Percentiles rank a stretch among this genome's conserved stretches.
Conservation (phyloP, 108 stramenopile species). For the Nitzschia sp. region DNA sequence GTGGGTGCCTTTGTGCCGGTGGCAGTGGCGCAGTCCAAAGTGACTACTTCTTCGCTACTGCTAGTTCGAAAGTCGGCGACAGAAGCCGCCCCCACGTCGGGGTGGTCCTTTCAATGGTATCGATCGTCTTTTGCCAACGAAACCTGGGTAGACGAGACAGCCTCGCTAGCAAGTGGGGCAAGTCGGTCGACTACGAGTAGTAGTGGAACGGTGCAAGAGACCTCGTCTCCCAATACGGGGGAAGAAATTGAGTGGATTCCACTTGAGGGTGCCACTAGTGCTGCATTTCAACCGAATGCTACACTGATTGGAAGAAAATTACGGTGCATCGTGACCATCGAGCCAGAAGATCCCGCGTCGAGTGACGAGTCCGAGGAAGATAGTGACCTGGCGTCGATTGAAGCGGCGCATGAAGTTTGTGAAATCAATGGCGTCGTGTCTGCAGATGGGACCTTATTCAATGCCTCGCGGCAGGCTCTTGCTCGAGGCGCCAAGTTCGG, state of each 20-base stretch:
- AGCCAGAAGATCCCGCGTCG: no score
- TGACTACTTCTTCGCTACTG: slow-evolving; percentile 40
- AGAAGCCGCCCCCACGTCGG: slow-evolving; percentile 15
- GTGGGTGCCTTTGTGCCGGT: slow-evolving; percentile 30
- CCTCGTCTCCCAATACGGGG: not conserved
- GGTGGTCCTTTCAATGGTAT: slow-evolving; percentile 60
- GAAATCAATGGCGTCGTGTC: slow-evolving; percentile 27
- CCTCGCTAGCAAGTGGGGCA: not conserved
- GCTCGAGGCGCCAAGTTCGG: slow-evolving; percentile 50
- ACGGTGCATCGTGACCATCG: slow-evolving; percentile 47
- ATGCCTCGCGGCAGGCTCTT: slow-evolving; percentile 53
- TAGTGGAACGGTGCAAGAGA: not conserved
- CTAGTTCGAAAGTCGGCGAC: slow-evolving; percentile 38
- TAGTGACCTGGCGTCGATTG: slow-evolving; percentile 9
- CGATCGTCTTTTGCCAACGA: slow-evolving; percentile 28
- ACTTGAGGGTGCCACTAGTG: slow-evolving; percentile 50
- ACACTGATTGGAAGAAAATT: slow-evolving; percentile 55
- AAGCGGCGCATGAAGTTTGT: not conserved
- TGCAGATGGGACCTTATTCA: slow-evolving; percentile 51
- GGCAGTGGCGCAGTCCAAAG: not conserved
- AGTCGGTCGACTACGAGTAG: not conserved
- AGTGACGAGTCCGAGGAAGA: slow-evolving; percentile 26
- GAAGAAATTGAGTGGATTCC: slow-evolving; percentile 41
- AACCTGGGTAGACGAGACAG: not conserved
- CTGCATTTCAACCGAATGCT: slow-evolving; percentile 66